These are phyloP conservation scores for Kwoniella shandongensis DNA, from an alignment of 768 basidiomycete genomes.

Conservation along the genomic window DNA sequence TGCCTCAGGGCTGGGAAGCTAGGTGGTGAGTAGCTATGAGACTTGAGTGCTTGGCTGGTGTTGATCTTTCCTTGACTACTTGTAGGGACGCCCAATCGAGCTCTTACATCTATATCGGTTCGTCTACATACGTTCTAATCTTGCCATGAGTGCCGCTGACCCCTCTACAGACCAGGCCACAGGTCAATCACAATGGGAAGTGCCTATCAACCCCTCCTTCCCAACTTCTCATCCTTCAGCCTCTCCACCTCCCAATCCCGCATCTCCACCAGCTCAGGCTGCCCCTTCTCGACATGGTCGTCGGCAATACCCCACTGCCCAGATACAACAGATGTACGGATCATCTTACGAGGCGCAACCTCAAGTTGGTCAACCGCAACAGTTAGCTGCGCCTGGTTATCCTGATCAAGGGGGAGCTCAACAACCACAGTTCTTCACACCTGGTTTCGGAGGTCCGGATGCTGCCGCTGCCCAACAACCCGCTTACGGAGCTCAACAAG, in stretches of 20 bases:
- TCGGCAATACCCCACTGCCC: slow-evolving; percentile 90
- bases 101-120: slow-evolving; percentile 85
- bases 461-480: slow-evolving; percentile 27
- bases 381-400: slow-evolving; percentile 21
- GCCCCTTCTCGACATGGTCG: slow-evolving; percentile 61
- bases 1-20: slow-evolving; percentile 89
- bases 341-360: slow-evolving; percentile 59
- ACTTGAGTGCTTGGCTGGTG: not conserved
- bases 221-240: slow-evolving; percentile 36
- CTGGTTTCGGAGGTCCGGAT: slow-evolving; percentile 29
- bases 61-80: slow-evolving; percentile 16
- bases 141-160: not conserved
- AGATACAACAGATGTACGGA: slow-evolving; percentile 63
- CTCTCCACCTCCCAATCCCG: slow-evolving; percentile 43
- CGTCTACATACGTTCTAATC: slow-evolving; percentile 47
- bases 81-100: slow-evolving; percentile 75
- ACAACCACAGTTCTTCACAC: slow-evolving; percentile 47
- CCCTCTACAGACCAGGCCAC: slow-evolving; percentile 68
- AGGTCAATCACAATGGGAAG: slow-evolving; percentile 81
- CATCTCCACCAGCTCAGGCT: slow-evolving; percentile 57
- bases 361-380: slow-evolving; percentile 53
- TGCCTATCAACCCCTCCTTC: slow-evolving; percentile 59
- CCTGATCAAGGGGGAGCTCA: slow-evolving; percentile 17
- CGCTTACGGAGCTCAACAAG: slow-evolving; percentile 37
- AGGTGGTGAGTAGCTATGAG: slow-evolving; percentile 68